Base-by-base conservation (phyloP, 192 early-diverging fungal species). In the Gaertneriomyces semiglobifer region DNA sequence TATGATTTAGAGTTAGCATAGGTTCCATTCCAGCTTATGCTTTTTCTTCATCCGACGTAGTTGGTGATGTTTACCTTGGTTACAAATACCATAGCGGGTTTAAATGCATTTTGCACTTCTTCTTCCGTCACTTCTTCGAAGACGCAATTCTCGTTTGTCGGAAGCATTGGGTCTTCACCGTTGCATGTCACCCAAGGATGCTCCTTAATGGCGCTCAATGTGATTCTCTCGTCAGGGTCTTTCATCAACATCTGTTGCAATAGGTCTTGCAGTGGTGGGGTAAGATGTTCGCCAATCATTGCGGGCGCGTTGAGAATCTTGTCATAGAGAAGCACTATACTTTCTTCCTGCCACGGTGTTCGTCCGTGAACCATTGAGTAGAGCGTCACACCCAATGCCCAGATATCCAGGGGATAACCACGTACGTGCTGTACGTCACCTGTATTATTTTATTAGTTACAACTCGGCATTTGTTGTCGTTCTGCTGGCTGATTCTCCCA, bases 381-480 rank as follows among this genome's bases (percentile, higher is more conserved):
- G 38, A 85, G 72, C 7, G 84, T 85, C 12, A 82, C 81, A 4
- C 85, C 85, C 12, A 87, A 70, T 1, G 82, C 65, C 85, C 85
- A 86, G 7, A 87, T 76, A 69, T 87, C 84, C 10, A 82, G 53
- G 2, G 78, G 71, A 33, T 74, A 78, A 7, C 85, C 82, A 25
- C 65, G 42, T 19, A 81, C 64, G 20, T 71, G 52, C 42, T 44
- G 33, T 6, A 60, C 58, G 39, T 71, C 40, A 12, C 48, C 66
- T 71, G 42, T 44, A 41, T 46, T 18, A 6, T 6, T n/a, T 6
- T 6, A 20, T 50, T 2, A 33, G 25, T 33, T 33, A 0, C 25
- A 0, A 33, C 1, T 33, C 25, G 25, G 25, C 2, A 33, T 33
- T 0, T 0, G 25, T 2, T 33, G n/a, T n/a, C n/a, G n/a, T 33